Conservation (phyloP, 1,139 yeast genomes). For the Candida tetrigidarum region DNA sequence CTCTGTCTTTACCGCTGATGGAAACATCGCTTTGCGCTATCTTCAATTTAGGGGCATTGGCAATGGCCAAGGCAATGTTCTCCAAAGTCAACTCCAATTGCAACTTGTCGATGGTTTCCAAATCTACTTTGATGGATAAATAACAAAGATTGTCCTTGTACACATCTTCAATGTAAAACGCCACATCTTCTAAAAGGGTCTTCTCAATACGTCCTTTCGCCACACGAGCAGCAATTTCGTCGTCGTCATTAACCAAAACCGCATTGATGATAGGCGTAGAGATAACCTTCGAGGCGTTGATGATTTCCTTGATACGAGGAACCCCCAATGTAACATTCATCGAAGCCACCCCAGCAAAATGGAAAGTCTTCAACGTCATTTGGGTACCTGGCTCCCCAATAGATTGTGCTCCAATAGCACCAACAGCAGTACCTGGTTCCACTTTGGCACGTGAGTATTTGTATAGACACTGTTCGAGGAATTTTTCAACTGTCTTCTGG, state of each 20-base stretch:
- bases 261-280: conserved; percentile 98
- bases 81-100: conserved; percentile 88
- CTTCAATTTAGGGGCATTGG: conserved; percentile 87
- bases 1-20: conserved; percentile 65
- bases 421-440: conserved; percentile 98
- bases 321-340: conserved; percentile 99
- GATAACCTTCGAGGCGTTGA: conserved; percentile 93
- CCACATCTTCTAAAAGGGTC: conserved; percentile 84
- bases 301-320: conserved; percentile 96
- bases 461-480: conserved; percentile 74
- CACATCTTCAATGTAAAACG: conserved; percentile 90
- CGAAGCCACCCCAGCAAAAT: conserved; percentile 99
- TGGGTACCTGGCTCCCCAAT: conserved; percentile 99
- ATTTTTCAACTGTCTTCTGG: conserved; percentile 59
- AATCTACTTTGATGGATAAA: conserved; percentile 80
- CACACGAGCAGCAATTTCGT: conserved; percentile 97
- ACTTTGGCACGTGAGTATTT: conserved; percentile 92
- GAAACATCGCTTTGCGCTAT: conserved; percentile 75
- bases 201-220: conserved; percentile 98
- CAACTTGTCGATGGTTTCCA: conserved; percentile 82
- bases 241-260: conserved; percentile 87
- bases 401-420: conserved; percentile 99
- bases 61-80: conserved; percentile 84
- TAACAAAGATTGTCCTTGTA: conserved; percentile 81
- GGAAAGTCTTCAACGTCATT: conserved; percentile 99